These are phyloP conservation scores for Carpinus fangiana DNA, from an alignment of 306 rosid genomes.

Conservation along the genomic window DNA sequence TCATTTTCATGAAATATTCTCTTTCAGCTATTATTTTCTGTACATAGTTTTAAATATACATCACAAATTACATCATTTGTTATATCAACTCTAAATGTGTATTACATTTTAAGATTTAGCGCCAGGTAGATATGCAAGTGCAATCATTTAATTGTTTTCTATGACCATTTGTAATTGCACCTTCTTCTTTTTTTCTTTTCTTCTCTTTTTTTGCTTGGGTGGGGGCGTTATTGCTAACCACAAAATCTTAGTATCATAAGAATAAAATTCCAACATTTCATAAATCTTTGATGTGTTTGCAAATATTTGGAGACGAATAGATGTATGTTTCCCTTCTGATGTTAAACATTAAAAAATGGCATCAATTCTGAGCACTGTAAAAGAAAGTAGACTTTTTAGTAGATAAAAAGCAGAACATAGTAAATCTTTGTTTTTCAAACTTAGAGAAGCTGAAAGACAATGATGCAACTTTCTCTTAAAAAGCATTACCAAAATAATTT, in stretches of 20 bases:
- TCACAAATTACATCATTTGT: background rate
- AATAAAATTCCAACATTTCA: background rate
- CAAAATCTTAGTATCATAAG: background rate
- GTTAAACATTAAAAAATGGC: background rate
- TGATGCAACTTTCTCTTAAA: background rate
- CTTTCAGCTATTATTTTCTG: background rate
- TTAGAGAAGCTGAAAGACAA: background rate
- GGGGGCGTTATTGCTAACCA: background rate
- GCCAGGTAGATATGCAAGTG: too few relatives aligned
- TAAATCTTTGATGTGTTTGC: background rate
- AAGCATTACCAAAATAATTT: background rate
- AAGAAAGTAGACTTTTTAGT: too few relatives aligned
- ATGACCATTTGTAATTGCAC: background rate
- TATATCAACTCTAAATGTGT: too few relatives aligned
- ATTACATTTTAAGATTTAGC: too few relatives aligned
- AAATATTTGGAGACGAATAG: background rate
- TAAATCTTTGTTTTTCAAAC: background rate
- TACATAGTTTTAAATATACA: background rate
- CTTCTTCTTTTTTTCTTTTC: too few relatives aligned
- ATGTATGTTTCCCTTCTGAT: too few relatives aligned
- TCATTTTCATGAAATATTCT: too few relatives aligned
- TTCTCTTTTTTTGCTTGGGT: too few relatives aligned
- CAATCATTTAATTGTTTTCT: background rate
- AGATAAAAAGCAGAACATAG: background rate
- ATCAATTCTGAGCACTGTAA: background rate